phyloP scores from a whole-genome alignment of 2,329 filamentous ascomycete genomes.

The Claviceps fusiformis region DNA sequence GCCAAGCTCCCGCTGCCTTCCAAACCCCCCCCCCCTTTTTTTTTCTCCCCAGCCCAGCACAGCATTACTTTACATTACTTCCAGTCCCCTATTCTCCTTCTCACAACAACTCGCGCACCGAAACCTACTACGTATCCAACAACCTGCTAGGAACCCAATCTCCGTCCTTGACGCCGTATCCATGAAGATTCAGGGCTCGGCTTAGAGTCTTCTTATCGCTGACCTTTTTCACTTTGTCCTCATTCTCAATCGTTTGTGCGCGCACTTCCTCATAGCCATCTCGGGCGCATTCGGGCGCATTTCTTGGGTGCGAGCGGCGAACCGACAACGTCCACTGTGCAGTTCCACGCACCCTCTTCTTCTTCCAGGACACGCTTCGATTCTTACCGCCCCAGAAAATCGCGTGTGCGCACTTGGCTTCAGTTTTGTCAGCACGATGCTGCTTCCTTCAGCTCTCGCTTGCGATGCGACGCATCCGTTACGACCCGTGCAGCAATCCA shows the following conservation, averaged over 20 bases:
- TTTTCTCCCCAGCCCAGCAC: neutral
- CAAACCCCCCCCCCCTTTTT: neutral
- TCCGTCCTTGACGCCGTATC: neutral
- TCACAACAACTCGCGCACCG: neutral
- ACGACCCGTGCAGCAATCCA: slow-evolving; percentile 26
- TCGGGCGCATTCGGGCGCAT: slow-evolving; percentile 4
- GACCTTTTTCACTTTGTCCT: neutral
- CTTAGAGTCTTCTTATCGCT: neutral
- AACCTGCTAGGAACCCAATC: neutral
- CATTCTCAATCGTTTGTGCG: neutral
- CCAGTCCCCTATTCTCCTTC: neutral
- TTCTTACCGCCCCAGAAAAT: neutral
- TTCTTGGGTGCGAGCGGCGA: neutral
- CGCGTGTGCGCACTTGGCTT: neutral
- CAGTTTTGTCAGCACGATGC: slow-evolving; percentile 25
- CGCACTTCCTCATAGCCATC: neutral
- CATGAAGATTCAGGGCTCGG: neutral
- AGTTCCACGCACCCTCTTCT: neutral
- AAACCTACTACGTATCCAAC: neutral
- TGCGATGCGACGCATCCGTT: slow-evolving; percentile 39
- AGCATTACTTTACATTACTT: neutral
- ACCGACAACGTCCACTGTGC: neutral
- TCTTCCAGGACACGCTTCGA: neutral
- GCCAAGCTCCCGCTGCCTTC: neutral
- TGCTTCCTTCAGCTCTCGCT: slow-evolving; percentile 44